Conservation (phyloP, 176 grass and related monocot species). For the Hyparrhenia diplandra region DNA sequence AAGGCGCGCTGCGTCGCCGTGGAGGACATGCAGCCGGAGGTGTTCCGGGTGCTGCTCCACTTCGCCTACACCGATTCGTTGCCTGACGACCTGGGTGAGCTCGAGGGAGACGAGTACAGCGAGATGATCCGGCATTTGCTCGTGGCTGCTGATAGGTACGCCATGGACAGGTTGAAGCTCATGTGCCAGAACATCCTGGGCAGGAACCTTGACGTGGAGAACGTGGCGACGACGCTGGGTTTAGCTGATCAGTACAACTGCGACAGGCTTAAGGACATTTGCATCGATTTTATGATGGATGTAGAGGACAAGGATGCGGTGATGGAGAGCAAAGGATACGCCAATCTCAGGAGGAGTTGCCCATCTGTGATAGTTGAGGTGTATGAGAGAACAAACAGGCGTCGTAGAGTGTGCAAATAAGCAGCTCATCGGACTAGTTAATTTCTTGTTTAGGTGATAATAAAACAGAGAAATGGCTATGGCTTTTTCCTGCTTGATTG, state of each 20-base stretch:
- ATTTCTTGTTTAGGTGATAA: not conserved
- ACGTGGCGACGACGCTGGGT: not conserved
- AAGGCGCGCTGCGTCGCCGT: not conserved
- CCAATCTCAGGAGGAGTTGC: not conserved
- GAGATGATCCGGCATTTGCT: not conserved
- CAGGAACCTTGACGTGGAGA: not conserved
- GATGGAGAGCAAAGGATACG: not conserved
- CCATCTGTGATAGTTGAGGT: not conserved
- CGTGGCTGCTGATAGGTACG: not conserved
- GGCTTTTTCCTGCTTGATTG: not conserved
- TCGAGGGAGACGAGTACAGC: not conserved
- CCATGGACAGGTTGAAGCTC: not conserved
- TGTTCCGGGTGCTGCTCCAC: not conserved
- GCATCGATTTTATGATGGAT: not conserved
- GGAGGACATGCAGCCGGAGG: not conserved
- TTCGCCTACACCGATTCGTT: not conserved
- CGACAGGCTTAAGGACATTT: not conserved
- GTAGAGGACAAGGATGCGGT: not conserved
- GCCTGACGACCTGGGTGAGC: not conserved
- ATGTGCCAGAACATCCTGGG: not conserved
- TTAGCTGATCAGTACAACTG: not conserved
- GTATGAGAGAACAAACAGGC: not conserved
- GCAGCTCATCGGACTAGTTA: not conserved
- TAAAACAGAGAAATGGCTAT: not conserved
- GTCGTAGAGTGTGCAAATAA: not conserved